These are phyloP conservation scores for Mortierella sp. DNA, from an alignment of 371 early-diverging fungal species.

Conservation along the genomic window DNA sequence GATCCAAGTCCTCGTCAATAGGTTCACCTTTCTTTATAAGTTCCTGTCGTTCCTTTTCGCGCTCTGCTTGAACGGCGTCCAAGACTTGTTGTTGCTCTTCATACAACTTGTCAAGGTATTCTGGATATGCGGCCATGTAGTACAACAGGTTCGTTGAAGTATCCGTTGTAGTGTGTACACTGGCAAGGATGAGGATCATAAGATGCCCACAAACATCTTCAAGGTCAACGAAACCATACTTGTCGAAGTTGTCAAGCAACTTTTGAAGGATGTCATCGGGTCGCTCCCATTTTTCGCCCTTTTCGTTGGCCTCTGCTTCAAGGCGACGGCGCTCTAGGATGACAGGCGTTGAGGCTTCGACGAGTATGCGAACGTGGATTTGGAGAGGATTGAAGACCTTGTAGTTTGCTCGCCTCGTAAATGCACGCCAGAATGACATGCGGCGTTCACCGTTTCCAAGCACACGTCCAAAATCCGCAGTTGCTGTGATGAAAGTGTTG, in stretches of 20 bases:
- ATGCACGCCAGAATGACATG: slow-evolving; percentile 14
- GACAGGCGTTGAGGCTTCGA: slow-evolving; percentile 26
- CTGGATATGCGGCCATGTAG: slow-evolving; percentile 56
- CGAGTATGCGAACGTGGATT: slow-evolving; percentile 10
- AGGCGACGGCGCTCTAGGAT: slow-evolving; percentile 40
- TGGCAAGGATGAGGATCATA: slow-evolving; percentile 57
- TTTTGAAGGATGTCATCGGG: slow-evolving; percentile 35
- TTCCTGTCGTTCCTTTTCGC: slow-evolving; percentile 26
- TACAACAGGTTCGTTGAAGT: slow-evolving; percentile 54
- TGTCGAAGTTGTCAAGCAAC: slow-evolving; percentile 38
- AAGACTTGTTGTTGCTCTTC: slow-evolving; percentile 60
- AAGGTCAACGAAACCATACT: slow-evolving; percentile 37
- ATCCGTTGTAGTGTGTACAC: slow-evolving; percentile 59
- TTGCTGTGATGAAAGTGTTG: slow-evolving; percentile 21
- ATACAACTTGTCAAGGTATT: slow-evolving; percentile 55
- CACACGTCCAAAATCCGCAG: slow-evolving; percentile 25
- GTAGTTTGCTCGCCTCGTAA: slow-evolving; percentile 11
- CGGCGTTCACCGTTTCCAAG: slow-evolving; percentile 10
- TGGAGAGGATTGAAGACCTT: slow-evolving; percentile 22
- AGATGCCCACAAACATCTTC: slow-evolving; percentile 48
- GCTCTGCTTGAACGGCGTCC: slow-evolving; percentile 22
- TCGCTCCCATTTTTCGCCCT: slow-evolving; percentile 21
- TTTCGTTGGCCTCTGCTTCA: slow-evolving; percentile 25
- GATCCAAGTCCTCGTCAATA: slow-evolving; percentile 25
- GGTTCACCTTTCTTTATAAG: neutral